These are phyloP conservation scores for Ogataea hybrid DNA, from an alignment of 1,139 yeast species.

Conservation along the genomic window DNA sequence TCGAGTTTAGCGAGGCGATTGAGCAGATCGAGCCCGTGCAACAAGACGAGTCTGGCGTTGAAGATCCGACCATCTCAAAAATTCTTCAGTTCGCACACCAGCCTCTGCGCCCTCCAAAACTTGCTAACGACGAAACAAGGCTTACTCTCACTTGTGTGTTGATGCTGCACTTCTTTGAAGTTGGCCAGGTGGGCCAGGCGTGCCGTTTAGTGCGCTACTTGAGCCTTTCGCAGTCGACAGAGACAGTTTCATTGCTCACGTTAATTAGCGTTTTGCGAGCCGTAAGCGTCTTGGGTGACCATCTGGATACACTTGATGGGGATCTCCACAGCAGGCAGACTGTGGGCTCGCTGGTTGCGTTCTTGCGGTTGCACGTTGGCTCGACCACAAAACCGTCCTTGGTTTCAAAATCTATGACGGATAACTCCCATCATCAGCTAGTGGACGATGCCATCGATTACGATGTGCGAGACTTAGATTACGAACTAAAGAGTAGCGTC, in stretches of 20 bases:
- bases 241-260: slow-evolving; percentile 28
- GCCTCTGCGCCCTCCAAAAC: no score
- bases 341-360: slow-evolving; percentile 22
- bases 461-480: slow-evolving; percentile 25
- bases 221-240: no score
- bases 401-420: neutral
- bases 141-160: no score
- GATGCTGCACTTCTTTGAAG: no score
- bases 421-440: neutral
- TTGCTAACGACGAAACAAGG: no score
- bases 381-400: slow-evolving; percentile 6
- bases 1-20: no score
- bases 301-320: slow-evolving; percentile 11
- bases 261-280: slow-evolving; percentile 28
- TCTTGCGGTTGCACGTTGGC: slow-evolving; percentile 24
- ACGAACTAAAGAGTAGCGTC: slow-evolving; percentile 29
- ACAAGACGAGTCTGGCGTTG: no score
- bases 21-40: no score
- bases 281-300: slow-evolving; percentile 20
- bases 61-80: no score
- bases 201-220: no score
- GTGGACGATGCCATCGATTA: slow-evolving; percentile 18
- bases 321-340: slow-evolving; percentile 12
- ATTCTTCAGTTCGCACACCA: no score
- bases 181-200: no score